Evolutionary conservation across 176 grass and related monocot genomes (phyloP).

Genomic region (Oryza australiensis): DNA sequence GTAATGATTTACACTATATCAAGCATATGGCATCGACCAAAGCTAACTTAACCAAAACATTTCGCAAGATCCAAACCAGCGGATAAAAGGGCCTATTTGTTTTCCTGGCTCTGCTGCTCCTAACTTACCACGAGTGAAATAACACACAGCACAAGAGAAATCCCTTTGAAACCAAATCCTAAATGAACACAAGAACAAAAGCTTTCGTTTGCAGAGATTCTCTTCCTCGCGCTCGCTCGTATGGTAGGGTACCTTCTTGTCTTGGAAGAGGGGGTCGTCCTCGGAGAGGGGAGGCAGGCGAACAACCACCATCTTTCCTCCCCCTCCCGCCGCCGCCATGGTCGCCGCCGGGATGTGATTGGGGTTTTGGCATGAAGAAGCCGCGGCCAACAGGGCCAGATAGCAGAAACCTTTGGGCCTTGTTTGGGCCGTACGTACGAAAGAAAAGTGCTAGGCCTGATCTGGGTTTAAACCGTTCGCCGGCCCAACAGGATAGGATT

Average conservation of each 20-base stretch:
- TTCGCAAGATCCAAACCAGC: background rate
- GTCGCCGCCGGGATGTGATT: background rate
- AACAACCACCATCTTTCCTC: slow-evolving; percentile 20
- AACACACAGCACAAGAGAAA: background rate
- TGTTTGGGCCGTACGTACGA: too few relatives aligned
- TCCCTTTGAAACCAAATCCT: background rate
- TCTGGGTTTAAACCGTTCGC: too few relatives aligned
- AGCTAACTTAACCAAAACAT: background rate
- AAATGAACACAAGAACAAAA: background rate
- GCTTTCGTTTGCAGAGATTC: background rate
- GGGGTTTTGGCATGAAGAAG: slow-evolving; percentile 19
- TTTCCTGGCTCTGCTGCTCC: background rate
- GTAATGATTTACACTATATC: background rate
- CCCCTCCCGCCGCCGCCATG: slow-evolving; percentile 4
- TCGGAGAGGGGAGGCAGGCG: slow-evolving; percentile 46
- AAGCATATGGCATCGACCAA: background rate
- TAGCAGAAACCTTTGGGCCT: too few relatives aligned
- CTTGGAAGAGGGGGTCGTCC: slow-evolving; percentile 50
- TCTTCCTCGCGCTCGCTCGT: background rate
- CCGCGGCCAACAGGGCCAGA: too few relatives aligned
- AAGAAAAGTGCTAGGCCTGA: too few relatives aligned
- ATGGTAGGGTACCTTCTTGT: slow-evolving; percentile 60
- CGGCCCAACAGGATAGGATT: too few relatives aligned
- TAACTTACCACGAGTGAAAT: background rate
- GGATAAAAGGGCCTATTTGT: background rate